A percentile compares a stretch with the other conserved stretches of the same genome.
These are phyloP conservation scores for Bassia scoparia DNA, from an alignment of 148 eudicot species.

Conservation along the genomic window DNA sequence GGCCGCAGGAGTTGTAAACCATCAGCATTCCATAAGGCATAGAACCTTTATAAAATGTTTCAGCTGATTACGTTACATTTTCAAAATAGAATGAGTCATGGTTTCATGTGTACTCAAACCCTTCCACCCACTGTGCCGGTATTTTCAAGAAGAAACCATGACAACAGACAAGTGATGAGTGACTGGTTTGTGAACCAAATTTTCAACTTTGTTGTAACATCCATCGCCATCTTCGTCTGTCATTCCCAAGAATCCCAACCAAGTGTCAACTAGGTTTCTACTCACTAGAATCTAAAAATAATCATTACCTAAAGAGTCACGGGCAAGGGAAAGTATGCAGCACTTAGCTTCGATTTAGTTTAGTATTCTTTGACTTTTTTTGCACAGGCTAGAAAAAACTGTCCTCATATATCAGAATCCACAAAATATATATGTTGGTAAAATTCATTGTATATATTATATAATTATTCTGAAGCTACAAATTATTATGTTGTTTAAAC, in stretches of 20 bases:
- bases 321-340: constrained; percentile 13
- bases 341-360: constrained; percentile 8
- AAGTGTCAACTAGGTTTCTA: constrained; percentile 5
- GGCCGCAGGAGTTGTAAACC: too few species aligned
- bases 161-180: not conserved
- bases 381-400: not conserved
- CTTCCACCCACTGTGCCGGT: not conserved
- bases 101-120: not conserved
- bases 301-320: constrained; percentile 12
- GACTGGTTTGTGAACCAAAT: not conserved
- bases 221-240: not conserved
- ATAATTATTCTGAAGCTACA: too few species aligned
- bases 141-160: not conserved
- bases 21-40: too few species aligned
- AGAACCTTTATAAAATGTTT: not conserved
- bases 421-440: too few species aligned
- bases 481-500: too few species aligned
- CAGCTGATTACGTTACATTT: not conserved
- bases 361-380: not conserved
- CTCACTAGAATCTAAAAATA: not conserved
- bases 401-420: constrained; percentile 6
- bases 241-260: not conserved
- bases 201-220: not conserved
- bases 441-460: too few species aligned
- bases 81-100: not conserved